Base-by-base conservation (phyloP, 441 rosid genomes). In the Brassica hybrid region DNA sequence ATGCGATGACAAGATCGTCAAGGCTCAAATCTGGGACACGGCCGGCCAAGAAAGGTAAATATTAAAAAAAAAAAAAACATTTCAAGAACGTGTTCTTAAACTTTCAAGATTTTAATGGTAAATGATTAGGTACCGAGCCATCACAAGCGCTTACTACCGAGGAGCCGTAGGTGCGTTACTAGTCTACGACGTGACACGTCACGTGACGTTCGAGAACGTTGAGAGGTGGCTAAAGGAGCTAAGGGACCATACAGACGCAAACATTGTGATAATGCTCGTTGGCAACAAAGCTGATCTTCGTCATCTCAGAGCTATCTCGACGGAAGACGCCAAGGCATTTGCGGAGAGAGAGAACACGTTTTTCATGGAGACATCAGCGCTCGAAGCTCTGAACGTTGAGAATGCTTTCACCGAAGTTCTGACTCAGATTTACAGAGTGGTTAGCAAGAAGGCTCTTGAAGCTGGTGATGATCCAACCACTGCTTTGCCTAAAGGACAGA, bases 1-100 rank as follows among this genome's bases (percentile, higher is more conserved):
- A 7, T 91, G 91, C 34, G 94, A 93, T 14, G 96, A 89, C 50
- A 93, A 92, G 83, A 86, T 90, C 66, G 89, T 92, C 76, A 92
- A 90, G 81, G 97, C 97, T 17, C 97, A 93, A 87, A 91, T 93
- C 75, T 93, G 97, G 94, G 97, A 93, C 69, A 89, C 96, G 0
- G 97, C 97, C 2, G 97, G 97, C 62, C 97, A 93, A 82, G 97
- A 93, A 85, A 88, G 96, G 97, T 92, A 54, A 7, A 21, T 21
- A 21, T 4, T 36, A 21, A 21, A 1, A 1, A 21, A 21, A 21
- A 21, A 65, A 38, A 18, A 36, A 8, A 63, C 12, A 11, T 19
- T 19, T 16, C 38, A 63, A 60, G 67, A 32, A 63, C 45, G 12
- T 61, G 11, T 61, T 25, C 17, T n/a, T n/a, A 25, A 4, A 2